Conservation (phyloP, 2,329 filamentous ascomycete species). For the Aureobasidium sp. region DNA sequence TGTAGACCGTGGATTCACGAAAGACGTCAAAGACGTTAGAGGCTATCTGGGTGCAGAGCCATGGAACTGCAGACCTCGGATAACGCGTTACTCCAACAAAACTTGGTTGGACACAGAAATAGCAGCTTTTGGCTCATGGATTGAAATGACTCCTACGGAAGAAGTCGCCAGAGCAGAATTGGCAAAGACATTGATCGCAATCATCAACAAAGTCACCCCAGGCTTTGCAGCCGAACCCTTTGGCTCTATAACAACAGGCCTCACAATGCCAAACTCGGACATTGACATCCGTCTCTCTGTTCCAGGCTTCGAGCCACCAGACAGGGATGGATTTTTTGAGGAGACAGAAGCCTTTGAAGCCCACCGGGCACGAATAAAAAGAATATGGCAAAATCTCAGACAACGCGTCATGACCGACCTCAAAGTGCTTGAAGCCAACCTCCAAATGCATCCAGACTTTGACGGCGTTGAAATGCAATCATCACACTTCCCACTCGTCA, state of each 20-base stretch:
- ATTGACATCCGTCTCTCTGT: slow-evolving; percentile 42
- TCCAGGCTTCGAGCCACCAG: background rate
- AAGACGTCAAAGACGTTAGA: background rate
- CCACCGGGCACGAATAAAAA: background rate
- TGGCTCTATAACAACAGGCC: slow-evolving; percentile 48
- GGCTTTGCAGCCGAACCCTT: slow-evolving; percentile 36
- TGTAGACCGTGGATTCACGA: background rate
- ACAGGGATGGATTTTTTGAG: background rate
- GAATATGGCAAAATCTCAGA: background rate
- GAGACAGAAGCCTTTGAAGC: background rate
- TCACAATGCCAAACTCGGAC: slow-evolving; percentile 48
- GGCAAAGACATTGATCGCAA: slow-evolving; percentile 29
- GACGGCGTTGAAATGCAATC: slow-evolving; percentile 23
- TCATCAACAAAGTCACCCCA: slow-evolving; percentile 22
- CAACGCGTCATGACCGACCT: background rate
- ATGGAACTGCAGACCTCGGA: background rate
- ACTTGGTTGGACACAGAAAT: slow-evolving; percentile 42
- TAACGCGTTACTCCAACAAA: background rate
- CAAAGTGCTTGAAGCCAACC: background rate
- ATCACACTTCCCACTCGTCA: slow-evolving; percentile 36
- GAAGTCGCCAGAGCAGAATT: slow-evolving; percentile 31
- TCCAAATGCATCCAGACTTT: slow-evolving; percentile 17
- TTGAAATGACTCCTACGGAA: slow-evolving; percentile 40
- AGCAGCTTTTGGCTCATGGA: slow-evolving; percentile 37
- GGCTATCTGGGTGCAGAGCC: background rate